Evolutionary conservation across 805 yeast species (phyloP), one percentile per base, ranked within the genome.

Genomic region (Saccharomycopsis sp.): DNA sequence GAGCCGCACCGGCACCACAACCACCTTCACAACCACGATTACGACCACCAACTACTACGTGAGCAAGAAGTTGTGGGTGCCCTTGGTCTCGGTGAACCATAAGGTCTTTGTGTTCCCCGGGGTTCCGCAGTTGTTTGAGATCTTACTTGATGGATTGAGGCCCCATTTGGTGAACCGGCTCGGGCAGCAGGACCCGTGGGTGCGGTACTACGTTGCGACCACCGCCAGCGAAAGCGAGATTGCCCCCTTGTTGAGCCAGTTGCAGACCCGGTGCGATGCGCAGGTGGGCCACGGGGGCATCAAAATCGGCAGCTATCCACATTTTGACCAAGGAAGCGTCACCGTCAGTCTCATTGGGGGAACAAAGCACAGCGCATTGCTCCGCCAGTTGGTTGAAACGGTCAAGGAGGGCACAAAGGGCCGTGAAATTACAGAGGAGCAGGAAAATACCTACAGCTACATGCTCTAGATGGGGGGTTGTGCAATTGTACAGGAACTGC

Each of bases 251-350:
- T 62, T 85, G 46, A 53, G 71, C 1, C 53, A 60, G 2, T 55
- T 81, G 21, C 92, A 83, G 50, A 42, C 46, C 15, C 56, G 55
- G 25, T 22, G 23, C n/a, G 39, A 31, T 31, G 13, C 16, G 7
- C 12, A 18, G 10, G 20, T 38, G 8, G 33, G 38, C 5, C 12
- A 17, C 9, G 60, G 58, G n/a, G 47, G 41, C 3, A 67, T 85
- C 38, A 86, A 85, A 53, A 67, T 86, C 36, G 95, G 95, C 2
- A 78, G 88, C 25, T 86, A 86, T 55, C 95, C 95, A 1, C 95
- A 86, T 57, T 68, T 73, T 60, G 68, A 69, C 12, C 68, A 74
- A 59, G 67, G 71, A 1, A 61, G 74, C 40, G 80, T 73, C 50
- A 84, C 94, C 0, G 74, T 86, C 15, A 80, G 94, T 50, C 69